These are phyloP conservation scores for Leptoxyphium fumago DNA, from an alignment of 2,329 filamentous ascomycete genomes.

Conservation along the genomic window DNA sequence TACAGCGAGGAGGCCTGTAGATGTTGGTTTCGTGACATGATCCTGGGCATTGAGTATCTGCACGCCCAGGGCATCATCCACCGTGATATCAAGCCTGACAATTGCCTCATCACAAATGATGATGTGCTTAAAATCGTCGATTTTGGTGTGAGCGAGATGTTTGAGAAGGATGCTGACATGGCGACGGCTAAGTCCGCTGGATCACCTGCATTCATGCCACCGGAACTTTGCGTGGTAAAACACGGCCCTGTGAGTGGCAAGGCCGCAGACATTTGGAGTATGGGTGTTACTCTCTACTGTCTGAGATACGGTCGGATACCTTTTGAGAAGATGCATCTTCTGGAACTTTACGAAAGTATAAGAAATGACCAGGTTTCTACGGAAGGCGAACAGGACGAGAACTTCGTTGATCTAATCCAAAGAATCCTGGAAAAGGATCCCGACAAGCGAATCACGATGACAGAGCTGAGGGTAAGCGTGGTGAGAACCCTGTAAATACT, in stretches of 20 bases:
- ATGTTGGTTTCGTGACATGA: constrained; percentile 87
- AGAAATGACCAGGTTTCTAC: constrained; percentile 51
- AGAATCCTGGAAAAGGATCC: constrained; percentile 75
- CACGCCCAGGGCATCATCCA: constrained; percentile 92
- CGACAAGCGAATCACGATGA: constrained; percentile 66
- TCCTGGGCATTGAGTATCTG: constrained; percentile 87
- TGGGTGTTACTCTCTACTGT: constrained; percentile 92
- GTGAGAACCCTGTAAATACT: constrained; percentile 1
- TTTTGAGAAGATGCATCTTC: constrained; percentile 62
- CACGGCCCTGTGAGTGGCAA: constrained; percentile 80
- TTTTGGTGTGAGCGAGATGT: constrained; percentile 99
- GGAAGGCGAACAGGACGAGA: constrained; percentile 46
- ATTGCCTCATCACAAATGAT: constrained; percentile 76
- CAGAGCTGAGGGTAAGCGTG: constrained; percentile 56
- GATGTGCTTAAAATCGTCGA: constrained; percentile 95
- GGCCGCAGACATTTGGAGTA: constrained; percentile 94
- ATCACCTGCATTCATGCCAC: constrained; percentile 85
- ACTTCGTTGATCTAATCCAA: constrained; percentile 60
- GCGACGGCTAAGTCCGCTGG: constrained; percentile 84
- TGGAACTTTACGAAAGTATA: constrained; percentile 85
- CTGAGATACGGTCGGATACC: constrained; percentile 78
- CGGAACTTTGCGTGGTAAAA: constrained; percentile 74
- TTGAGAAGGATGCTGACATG: constrained; percentile 78
- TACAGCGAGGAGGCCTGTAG: constrained; percentile 73
- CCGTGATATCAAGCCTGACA: constrained; percentile 95